Percentiles rank a stretch among this genome's conserved stretches.
phyloP scores from a whole-genome alignment of 1,284 basidiomycete genomes.

The Sporisorium reilianum region DNA sequence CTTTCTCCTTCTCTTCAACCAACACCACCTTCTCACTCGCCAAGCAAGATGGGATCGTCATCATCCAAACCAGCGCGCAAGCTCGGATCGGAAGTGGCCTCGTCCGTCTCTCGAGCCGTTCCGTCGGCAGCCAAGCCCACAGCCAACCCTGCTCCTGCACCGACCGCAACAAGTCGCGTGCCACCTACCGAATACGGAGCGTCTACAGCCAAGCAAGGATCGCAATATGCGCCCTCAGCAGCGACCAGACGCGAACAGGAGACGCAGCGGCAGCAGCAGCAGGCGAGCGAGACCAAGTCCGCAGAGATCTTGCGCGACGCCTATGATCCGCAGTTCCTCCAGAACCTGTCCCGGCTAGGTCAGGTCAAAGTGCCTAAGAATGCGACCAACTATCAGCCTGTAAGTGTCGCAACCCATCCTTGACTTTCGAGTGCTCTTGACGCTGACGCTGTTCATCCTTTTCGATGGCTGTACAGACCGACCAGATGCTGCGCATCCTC shows the following conservation, averaged over 20 bases:
- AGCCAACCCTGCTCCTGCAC: constrained; percentile 6
- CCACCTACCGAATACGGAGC: constrained; percentile 34
- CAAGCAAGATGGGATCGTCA: constrained; percentile 45
- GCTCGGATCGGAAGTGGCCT: constrained; percentile 40
- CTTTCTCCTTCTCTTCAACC: background rate
- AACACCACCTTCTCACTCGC: background rate
- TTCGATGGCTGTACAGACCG: constrained; percentile 23
- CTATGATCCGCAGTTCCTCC: constrained; percentile 50
- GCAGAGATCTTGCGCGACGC: constrained; percentile 54
- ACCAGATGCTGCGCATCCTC: constrained; percentile 54
- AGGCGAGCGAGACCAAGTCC: constrained; percentile 46
- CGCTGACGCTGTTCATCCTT: background rate
- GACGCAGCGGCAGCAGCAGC: constrained; percentile 31
- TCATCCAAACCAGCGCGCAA: constrained; percentile 55
- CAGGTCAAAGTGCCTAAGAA: constrained; percentile 51
- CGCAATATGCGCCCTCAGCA: constrained; percentile 30
- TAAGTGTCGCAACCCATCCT: constrained; percentile 9
- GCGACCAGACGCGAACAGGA: constrained; percentile 29
- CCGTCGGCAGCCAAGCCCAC: constrained; percentile 32
- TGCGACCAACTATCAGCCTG: constrained; percentile 45
- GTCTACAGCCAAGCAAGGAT: constrained; percentile 20
- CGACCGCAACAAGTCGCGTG: constrained; percentile 8
- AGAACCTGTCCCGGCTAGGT: constrained; percentile 46
- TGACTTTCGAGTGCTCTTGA: background rate
- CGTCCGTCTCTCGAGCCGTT: constrained; percentile 28